Evolutionary conservation across 441 rosid species (phyloP), one percentile per base, ranked within the genome.

Genomic region (Populus hybrid): DNA sequence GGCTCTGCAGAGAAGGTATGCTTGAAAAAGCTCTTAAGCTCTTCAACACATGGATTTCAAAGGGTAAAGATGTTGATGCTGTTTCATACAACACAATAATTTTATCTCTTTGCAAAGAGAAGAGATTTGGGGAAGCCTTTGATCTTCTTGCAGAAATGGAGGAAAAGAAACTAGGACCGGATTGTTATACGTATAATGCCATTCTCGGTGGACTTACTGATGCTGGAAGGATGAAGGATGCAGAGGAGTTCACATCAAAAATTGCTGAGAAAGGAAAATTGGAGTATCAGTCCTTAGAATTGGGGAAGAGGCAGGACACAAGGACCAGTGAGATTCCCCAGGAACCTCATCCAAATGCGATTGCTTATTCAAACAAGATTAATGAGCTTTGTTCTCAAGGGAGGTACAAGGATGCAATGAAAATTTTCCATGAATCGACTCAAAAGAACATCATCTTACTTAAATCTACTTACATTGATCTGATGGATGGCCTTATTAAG

Each of bases 31-130:
- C 96, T 73, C 88, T 95, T 75, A 90, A 84, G 77, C 94, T 92
- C 86, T 92, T 93, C 83, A 75, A 87, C 70, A 77, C 90, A 0
- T 91, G 92, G 89, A 84, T 86, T 77, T 87, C 86, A 8, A 82
- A 89, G 77, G 95, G 91, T 50, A 89, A 88, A 77, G 59, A 75
- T 30, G 67, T 89, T 69, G 98, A 93, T 85, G 79, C 80, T 14
- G 92, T 92, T 73, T 88, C 99, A 12, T 90, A 93, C 88, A 93
- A 92, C 87, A 95, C 90, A 16, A 82, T 95, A 82, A 92, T 95
- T 80, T 86, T 93, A 61, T 79, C 89, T 75, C 87, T 92, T 73
- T 92, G 95, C 79, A 89, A 83, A 83, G 87, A 86, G 72, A 86
- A 85, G 79, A 90, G 93, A 88, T 69, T 90, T 79, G 87, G 89